A percentile compares a stretch with the other conserved stretches of the same genome.
phyloP scores from a whole-genome alignment of 805 yeast genomes.

The Peterozyma toletana region DNA sequence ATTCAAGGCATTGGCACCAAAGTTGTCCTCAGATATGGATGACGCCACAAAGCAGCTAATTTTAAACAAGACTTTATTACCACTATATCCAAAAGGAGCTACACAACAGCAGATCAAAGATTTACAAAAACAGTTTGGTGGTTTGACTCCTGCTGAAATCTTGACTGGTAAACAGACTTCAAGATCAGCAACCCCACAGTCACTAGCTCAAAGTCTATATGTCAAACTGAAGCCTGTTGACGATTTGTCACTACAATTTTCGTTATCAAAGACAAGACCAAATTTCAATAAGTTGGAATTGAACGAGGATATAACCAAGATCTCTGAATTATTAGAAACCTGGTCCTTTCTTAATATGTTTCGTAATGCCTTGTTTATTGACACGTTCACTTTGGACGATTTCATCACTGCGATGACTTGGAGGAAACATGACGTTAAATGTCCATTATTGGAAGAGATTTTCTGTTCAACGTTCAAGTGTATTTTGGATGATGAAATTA shows the following conservation, averaged over 20 bases:
- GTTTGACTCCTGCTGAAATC: not conserved
- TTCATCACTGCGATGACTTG: constrained; percentile 51
- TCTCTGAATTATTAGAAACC: constrained; percentile 47
- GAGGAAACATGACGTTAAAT: constrained; percentile 35
- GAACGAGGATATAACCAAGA: constrained; percentile 12
- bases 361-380: constrained; percentile 55
- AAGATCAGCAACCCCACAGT: not conserved
- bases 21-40: constrained; percentile 33
- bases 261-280: constrained; percentile 17
- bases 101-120: constrained; percentile 2
- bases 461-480: constrained; percentile 59
- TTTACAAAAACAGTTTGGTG: not conserved
- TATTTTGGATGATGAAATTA: constrained; percentile 38
- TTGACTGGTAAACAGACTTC: not conserved
- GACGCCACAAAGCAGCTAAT: constrained; percentile 19
- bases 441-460: constrained; percentile 55
- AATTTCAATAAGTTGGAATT: constrained; percentile 13
- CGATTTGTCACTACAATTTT: constrained; percentile 23
- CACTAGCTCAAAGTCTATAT: not conserved
- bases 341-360: constrained; percentile 77
- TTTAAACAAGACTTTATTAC: constrained; percentile 1
- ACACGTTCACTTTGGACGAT: constrained; percentile 75
- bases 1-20: not conserved
- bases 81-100: constrained; percentile 6
- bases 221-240: constrained; percentile 12